Percentiles rank a stretch among this genome's conserved stretches.
Conservation (phyloP, 345 rosid species). For the Citrus medica region DNA sequence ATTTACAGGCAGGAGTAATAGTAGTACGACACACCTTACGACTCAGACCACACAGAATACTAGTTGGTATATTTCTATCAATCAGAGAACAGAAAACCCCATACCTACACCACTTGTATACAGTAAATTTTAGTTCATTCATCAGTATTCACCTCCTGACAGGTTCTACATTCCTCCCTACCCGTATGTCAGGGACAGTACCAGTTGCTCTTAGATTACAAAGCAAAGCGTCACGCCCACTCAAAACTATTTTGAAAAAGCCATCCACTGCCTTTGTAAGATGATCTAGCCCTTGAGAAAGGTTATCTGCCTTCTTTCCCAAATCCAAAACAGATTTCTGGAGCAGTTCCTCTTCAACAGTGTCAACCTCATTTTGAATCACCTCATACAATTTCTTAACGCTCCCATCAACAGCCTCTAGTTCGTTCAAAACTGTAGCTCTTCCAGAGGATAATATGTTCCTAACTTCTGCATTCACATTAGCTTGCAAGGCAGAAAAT, state of each 20-base stretch:
- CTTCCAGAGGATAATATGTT: conserved; percentile 35
- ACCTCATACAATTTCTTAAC: conserved; percentile 62
- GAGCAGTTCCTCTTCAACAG: conserved; percentile 34
- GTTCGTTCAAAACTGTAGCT: conserved; percentile 51
- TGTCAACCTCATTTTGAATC: conserved; percentile 48
- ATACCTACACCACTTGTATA: conserved; percentile 21
- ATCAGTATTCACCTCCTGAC: conserved; percentile 20
- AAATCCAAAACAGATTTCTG: conserved; percentile 36
- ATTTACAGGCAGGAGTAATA: conserved; percentile 11
- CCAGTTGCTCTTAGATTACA: conserved; percentile 60
- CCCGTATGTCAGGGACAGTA: conserved; percentile 22
- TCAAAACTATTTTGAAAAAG: conserved; percentile 74
- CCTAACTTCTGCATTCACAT: conserved; percentile 51
- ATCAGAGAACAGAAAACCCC: conserved; percentile 7
- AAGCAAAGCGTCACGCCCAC: conserved; percentile 83
- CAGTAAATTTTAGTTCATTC: conserved; percentile 13
- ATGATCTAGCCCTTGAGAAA: conserved; percentile 64
- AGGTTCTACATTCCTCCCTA: conserved; percentile 30
- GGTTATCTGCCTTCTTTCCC: conserved; percentile 38
- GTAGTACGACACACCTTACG: conserved; percentile 3
- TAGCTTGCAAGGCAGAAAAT: conserved; percentile 50
- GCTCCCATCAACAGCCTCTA: conserved; percentile 51
- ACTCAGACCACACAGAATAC: conserved; percentile 11
- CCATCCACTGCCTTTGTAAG: conserved; percentile 66
- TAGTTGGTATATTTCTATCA: conserved; percentile 15